Base-by-base conservation (phyloP, 805 yeast genomes). In the Teunomyces atbi region DNA sequence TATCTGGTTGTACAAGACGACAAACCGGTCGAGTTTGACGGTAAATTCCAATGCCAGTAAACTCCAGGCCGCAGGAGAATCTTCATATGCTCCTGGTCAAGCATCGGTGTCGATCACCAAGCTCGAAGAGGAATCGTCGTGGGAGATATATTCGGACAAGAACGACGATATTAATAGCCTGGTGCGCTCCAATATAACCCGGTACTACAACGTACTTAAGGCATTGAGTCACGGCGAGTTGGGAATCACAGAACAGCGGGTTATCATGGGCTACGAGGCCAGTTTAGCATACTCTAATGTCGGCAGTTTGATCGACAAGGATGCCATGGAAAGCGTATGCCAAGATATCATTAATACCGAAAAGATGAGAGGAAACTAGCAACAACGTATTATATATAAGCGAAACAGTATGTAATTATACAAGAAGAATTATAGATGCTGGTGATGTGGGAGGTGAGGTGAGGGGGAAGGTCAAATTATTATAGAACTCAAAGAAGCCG, bases 91-190 rank as follows among this genome's bases (percentile, higher is more conserved):
- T 4, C 78, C 82, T 5, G 87, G 86, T 7, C 71, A 74, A 45
- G 86, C 81, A 0, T 73, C 84, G 8, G 81, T 81, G 6, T 74
- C 88, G 2, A 87, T 92, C 44, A 90, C 97, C 10, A 77, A 96
- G 55, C 69, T 94, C 41, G 97, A 91, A 62, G 94, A 88, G 64
- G 97, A 91, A 59, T 84, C 95, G 23, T 86, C 97, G 1, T 84
- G 95, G 94, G 96, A 91, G 61, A 92, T 94, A 34, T 94, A 94
- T 69, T 83, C 92, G 44, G 98, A 95, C 66, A 78, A 79, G 48
- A 95, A 94, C 61, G 96, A 89, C 52, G 58, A 66, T n/a, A 83
- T 94, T 16, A 70, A 86, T 5, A 66, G 74, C 23, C 71, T 78
- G 13, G 74, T 81, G 13, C 79, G 92, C 53, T 79, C 77, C 49